Conservation (phyloP, 164 flowering plant genomes). For the Akebia trifoliata region DNA sequence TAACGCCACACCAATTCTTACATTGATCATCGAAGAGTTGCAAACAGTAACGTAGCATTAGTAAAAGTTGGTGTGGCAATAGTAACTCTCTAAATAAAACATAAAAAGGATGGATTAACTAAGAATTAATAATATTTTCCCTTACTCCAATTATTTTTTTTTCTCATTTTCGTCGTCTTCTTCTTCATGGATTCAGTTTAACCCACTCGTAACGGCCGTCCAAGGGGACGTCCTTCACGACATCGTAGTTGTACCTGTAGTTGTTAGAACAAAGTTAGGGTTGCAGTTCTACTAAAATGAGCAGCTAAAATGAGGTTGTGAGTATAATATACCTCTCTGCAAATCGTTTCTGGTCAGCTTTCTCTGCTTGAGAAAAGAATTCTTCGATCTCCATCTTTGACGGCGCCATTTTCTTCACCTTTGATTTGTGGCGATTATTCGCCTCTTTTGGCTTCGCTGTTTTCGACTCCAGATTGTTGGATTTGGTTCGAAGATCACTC, state of each 20-base stretch:
- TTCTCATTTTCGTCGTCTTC: conserved; percentile 1
- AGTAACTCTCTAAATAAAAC: too few relatives aligned
- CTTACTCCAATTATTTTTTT: background rate
- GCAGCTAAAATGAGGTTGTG: background rate
- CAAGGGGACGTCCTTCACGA: conserved; percentile 49
- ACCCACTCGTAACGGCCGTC: conserved; percentile 71
- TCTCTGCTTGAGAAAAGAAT: conserved; percentile 50
- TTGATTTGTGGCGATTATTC: conserved; percentile 16
- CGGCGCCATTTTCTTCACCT: conserved; percentile 38
- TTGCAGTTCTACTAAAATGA: background rate
- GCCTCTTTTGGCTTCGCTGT: conserved; percentile 15
- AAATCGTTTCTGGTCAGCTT: conserved; percentile 33
- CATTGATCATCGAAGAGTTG: too few relatives aligned
- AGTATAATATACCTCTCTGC: conserved; percentile 33
- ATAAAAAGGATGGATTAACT: background rate
- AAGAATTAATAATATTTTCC: background rate
- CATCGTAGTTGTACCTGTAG: conserved; percentile 62
- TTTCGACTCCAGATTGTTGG: conserved; percentile 28
- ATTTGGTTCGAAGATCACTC: conserved; percentile 20
- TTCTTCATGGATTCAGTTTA: conserved; percentile 30
- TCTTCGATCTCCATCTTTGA: conserved; percentile 49
- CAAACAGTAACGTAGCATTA: background rate
- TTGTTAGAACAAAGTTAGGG: background rate
- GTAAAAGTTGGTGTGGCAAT: too few relatives aligned
- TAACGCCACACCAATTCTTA: background rate